phyloP scores from a whole-genome alignment of 805 yeast species.

The Metschnikowia colocasiae region DNA sequence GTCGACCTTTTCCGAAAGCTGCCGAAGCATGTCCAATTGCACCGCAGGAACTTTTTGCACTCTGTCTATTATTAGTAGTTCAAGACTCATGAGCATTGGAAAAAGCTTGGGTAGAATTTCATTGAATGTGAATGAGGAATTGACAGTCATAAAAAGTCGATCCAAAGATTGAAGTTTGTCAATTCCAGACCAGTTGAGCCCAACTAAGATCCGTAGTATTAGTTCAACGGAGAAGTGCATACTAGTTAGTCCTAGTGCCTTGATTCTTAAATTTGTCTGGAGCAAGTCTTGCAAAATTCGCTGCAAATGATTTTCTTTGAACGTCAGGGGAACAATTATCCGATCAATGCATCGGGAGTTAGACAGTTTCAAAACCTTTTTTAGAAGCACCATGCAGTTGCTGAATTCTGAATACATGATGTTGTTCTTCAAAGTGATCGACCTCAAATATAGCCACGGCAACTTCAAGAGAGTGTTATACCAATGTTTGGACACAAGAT shows the following conservation, averaged over 20 bases:
- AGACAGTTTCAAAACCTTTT: conserved; percentile 20
- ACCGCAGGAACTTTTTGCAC: conserved; percentile 1
- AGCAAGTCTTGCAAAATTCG: conserved; percentile 16
- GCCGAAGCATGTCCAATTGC: background rate
- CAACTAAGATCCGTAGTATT: conserved; percentile 23
- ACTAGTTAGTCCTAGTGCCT: background rate
- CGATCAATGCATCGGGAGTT: conserved; percentile 18
- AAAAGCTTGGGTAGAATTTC: conserved; percentile 16
- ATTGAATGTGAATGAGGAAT: conserved; percentile 17
- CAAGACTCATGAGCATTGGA: conserved; percentile 23
- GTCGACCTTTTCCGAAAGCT: background rate
- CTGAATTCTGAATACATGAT: conserved; percentile 28
- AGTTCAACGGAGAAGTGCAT: conserved; percentile 23
- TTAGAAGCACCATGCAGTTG: conserved; percentile 28
- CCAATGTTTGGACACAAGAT: conserved; percentile 34
- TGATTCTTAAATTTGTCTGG: background rate
- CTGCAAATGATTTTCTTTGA: conserved; percentile 22
- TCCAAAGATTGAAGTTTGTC: conserved; percentile 2
- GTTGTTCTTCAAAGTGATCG: conserved; percentile 23
- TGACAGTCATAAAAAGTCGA: conserved; percentile 20
- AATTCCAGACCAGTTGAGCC: conserved; percentile 27
- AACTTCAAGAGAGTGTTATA: conserved; percentile 24
- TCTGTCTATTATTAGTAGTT: conserved; percentile 2
- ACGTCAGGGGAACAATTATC: conserved; percentile 23
- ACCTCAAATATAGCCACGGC: conserved; percentile 24